Conservation (phyloP, 2,329 filamentous ascomycete genomes). For the Penicillium glabrum region DNA sequence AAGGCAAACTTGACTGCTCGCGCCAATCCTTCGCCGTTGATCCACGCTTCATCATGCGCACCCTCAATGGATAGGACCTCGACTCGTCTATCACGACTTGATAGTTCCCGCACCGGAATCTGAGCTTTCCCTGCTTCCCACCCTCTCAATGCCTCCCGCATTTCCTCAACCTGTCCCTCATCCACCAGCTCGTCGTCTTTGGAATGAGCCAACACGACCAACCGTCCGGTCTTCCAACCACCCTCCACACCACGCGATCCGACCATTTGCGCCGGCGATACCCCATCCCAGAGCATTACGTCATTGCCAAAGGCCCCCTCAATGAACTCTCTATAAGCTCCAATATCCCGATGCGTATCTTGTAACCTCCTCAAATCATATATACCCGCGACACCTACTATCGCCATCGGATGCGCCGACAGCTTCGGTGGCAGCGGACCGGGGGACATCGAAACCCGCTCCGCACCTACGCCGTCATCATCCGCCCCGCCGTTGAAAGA, state of each 20-base stretch:
- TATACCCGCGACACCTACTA: constrained; percentile 46
- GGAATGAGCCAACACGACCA: constrained; percentile 44
- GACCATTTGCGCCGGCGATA: constrained; percentile 38
- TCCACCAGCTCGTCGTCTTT: constrained; percentile 44
- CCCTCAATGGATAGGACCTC: constrained; percentile 39
- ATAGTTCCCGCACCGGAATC: constrained; percentile 6
- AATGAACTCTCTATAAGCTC: constrained; percentile 41
- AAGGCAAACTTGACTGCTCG: constrained; percentile 35
- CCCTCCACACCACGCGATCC: constrained; percentile 30
- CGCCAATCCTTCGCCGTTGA: constrained; percentile 41
- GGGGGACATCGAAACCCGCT: constrained; percentile 12
- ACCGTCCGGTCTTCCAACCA: constrained; percentile 34
- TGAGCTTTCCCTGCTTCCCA: constrained; percentile 36
- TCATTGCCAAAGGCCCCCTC: constrained; percentile 44
- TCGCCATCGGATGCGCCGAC: constrained; percentile 33
- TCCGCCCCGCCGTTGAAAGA: constrained; percentile 2
- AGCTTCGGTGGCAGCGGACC: constrained; percentile 11
- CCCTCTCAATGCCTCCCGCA: constrained; percentile 54
- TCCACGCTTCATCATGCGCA: constrained; percentile 45
- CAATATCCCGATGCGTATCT: constrained; percentile 30
- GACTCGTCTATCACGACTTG: constrained; percentile 40
- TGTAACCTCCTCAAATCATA: constrained; percentile 43
- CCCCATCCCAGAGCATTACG: constrained; percentile 38
- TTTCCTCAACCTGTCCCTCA: constrained; percentile 35
- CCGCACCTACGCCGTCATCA: constrained; percentile 4